Conservation (phyloP, 805 yeast species). For the Cyberlindnera nakhonratchasimensis region DNA sequence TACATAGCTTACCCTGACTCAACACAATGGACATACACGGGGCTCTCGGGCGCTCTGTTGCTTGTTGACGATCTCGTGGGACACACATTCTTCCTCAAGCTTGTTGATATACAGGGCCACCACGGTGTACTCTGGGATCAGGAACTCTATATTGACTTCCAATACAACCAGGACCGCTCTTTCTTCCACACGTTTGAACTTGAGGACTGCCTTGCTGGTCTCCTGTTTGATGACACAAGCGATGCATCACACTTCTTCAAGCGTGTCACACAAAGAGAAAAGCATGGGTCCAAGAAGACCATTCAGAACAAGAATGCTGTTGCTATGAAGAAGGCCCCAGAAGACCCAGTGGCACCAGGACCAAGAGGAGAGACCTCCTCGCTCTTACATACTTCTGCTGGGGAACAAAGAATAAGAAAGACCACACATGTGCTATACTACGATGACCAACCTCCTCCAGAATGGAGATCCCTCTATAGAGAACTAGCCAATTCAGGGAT, state of each 20-base stretch:
- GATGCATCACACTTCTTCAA: conserved; percentile 88
- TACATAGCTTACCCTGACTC: conserved; percentile 89
- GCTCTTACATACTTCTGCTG: conserved; percentile 30
- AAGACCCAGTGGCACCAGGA: conserved; percentile 29
- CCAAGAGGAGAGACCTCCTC: conserved; percentile 29
- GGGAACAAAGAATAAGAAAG: conserved; percentile 51
- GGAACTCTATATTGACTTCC: conserved; percentile 83
- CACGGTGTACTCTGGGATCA: conserved; percentile 97
- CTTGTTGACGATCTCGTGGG: conserved; percentile 92
- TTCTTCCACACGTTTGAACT: conserved; percentile 94
- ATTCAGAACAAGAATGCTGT: conserved; percentile 83
- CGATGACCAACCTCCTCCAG: conserved; percentile 78
- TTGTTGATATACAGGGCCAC: conserved; percentile 79
- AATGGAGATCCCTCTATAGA: conserved; percentile 72
- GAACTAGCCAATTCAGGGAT: conserved; percentile 78
- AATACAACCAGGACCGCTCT: conserved; percentile 89
- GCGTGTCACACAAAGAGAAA: conserved; percentile 68
- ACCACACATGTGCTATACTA: conserved; percentile 62
- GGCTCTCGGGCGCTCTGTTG: conserved; percentile 81
- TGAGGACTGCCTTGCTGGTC: conserved; percentile 84
- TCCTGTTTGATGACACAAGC: conserved; percentile 80
- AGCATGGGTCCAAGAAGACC: conserved; percentile 85
- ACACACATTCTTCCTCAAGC: conserved; percentile 84
- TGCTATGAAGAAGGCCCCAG: conserved; percentile 58
- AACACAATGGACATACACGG: conserved; percentile 81